Evolutionary conservation across 208 protist species (phyloP).

Genomic region (Leptomonas seymouri): DNA sequence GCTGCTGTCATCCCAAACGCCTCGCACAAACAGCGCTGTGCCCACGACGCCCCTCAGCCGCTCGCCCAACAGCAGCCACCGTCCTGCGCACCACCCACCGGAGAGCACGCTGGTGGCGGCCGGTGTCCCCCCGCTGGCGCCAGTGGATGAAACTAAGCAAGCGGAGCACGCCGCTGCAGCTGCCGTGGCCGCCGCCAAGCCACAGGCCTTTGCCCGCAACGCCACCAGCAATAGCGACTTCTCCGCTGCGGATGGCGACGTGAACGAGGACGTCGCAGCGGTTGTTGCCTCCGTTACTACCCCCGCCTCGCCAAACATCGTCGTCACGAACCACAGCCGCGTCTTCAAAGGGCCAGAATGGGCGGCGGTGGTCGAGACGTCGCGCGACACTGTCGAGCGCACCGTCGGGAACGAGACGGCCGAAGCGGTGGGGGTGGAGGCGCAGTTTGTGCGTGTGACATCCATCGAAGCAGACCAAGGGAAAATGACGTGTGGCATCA

Average conservation of each 20-base stretch:
- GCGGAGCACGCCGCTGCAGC: slow-evolving; percentile 8
- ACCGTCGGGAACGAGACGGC: slow-evolving; percentile 53
- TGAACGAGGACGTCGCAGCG: slow-evolving; percentile 1
- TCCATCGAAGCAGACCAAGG: slow-evolving; percentile 27
- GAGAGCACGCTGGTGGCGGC: not conserved
- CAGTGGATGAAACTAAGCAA: slow-evolving; percentile 2
- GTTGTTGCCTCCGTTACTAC: slow-evolving; percentile 22
- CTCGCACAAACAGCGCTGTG: slow-evolving; percentile 1
- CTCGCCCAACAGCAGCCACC: slow-evolving; percentile 26
- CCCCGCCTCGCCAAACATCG: slow-evolving; percentile 16
- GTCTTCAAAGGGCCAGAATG: slow-evolving; percentile 38
- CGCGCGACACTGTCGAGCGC: slow-evolving; percentile 43
- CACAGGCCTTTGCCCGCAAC: slow-evolving; percentile 17
- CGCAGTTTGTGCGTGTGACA: slow-evolving; percentile 42
- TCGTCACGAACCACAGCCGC: slow-evolving; percentile 37
- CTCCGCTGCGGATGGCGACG: slow-evolving; percentile 22
- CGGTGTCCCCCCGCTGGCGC: slow-evolving; percentile 5
- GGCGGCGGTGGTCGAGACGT: slow-evolving; percentile 33
- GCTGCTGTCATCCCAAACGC: slow-evolving; percentile 13
- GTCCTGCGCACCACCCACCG: not conserved
- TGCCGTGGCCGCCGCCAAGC: slow-evolving; percentile 8
- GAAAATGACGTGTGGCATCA: slow-evolving; percentile 38
- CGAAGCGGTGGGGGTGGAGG: slow-evolving; percentile 37
- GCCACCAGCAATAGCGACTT: slow-evolving; percentile 27
- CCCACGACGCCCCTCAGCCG: slow-evolving; percentile 30